Evolutionary conservation across 129 eudicot species (phyloP).

Genomic region (Smallanthus sonchifolius): DNA sequence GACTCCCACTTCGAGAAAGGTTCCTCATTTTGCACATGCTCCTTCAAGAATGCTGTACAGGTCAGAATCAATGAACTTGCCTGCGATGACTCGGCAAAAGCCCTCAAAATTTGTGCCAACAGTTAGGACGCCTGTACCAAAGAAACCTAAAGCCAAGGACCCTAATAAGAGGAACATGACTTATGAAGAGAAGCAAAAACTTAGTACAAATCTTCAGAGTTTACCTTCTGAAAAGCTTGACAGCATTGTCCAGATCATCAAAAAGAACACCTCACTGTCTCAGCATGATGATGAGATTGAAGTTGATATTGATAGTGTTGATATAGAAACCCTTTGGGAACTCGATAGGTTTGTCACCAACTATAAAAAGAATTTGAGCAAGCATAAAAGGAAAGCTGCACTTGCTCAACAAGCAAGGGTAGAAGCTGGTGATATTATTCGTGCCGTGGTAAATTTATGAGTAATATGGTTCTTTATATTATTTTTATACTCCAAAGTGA

Average conservation of each 20-base stretch:
- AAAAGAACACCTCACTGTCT: conserved; percentile 55
- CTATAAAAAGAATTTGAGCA: conserved; percentile 81
- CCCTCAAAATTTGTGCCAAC: conserved; percentile 35
- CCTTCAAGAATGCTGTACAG: conserved; percentile 47
- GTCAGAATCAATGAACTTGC: conserved; percentile 45
- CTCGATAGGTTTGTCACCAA: conserved; percentile 88
- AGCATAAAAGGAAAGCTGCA: conserved; percentile 72
- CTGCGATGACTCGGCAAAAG: conserved; percentile 33
- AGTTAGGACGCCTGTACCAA: conserved; percentile 62
- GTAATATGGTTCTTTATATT: neutral
- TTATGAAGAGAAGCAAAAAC: conserved; percentile 80
- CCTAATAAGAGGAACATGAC: conserved; percentile 93
- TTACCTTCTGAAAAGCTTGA: conserved; percentile 83
- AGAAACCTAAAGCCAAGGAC: conserved; percentile 93
- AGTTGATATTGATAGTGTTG: conserved; percentile 87
- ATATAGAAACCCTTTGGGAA: conserved; percentile 96
- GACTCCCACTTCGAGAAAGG: conserved; percentile 63
- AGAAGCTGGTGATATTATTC: conserved; percentile 39
- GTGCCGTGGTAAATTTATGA: conserved; percentile 23
- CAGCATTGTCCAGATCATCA: conserved; percentile 71
- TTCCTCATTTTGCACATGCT: conserved; percentile 37
- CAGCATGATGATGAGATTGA: conserved; percentile 91
- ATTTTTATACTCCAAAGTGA: neutral
- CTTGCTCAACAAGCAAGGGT: conserved; percentile 66
- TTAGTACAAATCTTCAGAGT: conserved; percentile 74